Evolutionary conservation across 148 eudicot species (phyloP).

Genomic region (Rhododendron ovatum): DNA sequence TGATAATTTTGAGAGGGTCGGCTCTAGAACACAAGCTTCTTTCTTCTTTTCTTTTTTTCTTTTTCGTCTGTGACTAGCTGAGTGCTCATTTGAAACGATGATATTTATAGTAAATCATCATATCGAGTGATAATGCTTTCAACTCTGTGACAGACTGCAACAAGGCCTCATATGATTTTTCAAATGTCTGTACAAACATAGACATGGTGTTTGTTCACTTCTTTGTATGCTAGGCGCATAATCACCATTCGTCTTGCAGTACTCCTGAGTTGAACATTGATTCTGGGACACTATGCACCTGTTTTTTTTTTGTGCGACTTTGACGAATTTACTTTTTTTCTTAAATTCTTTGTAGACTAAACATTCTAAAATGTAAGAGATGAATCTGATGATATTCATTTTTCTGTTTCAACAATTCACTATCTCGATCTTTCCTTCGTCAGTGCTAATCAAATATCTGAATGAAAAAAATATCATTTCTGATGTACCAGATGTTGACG

Average conservation of each 20-base stretch:
- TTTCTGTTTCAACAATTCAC: neutral
- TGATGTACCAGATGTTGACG: neutral
- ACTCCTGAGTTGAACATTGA: neutral
- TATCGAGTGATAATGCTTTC: neutral
- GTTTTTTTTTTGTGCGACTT: neutral
- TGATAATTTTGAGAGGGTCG: neutral
- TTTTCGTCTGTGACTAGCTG: neutral
- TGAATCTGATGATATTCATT: neutral
- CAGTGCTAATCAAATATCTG: neutral
- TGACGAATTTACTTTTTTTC: neutral
- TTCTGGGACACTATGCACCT: neutral
- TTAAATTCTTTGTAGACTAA: neutral
- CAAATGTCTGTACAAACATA: neutral
- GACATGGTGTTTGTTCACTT: neutral
- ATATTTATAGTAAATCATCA: neutral
- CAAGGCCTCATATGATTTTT: neutral
- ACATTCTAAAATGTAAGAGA: neutral
- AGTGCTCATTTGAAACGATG: neutral
- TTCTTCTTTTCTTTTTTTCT: neutral
- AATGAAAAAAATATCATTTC: neutral
- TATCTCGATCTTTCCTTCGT: neutral
- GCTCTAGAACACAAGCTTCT: neutral
- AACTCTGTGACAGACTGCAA: slow-evolving; percentile 1
- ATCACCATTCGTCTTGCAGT: neutral
- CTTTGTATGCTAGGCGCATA: neutral